Base-by-base conservation (phyloP, 2,329 filamentous ascomycete genomes). In the Fusarium pilosicola region DNA sequence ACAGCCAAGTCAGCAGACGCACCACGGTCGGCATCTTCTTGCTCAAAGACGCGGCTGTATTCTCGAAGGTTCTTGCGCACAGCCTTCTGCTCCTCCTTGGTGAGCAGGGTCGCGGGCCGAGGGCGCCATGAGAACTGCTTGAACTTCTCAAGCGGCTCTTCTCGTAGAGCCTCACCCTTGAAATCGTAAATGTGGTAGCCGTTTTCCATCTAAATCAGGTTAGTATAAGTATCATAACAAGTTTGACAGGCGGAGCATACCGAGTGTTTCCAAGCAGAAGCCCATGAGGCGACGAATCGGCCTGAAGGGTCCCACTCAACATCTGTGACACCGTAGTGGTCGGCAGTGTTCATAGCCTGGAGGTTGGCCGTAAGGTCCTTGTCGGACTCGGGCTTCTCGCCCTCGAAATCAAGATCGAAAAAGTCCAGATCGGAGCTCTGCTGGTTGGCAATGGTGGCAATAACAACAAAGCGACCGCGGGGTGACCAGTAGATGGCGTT, bases 401-500 rank as follows among this genome's bases (percentile, higher is more conserved):
- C 96, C 85, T 99, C 96, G 78, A 97, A 99, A 85, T 98, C 96
- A 76, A 98, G 89, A 81, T 99, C 96, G 87, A 92, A 98, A 86
- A 99, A 99, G 81, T 99, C 96, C 68, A 99, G 91, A 74, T 99
- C 96, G 74, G 94, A 97, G 85, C 92, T 96, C 84, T 97, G 94
- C 81, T 95, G 92, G 79, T 95, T 98, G 84, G 94, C 91, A 60
- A 99, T 94, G 17, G 96, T 97, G 61, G 95, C 96, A 62, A 99
- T 91, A 52, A 98, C 92, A 42, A 98, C 96, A 80, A 99, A 99
- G 55, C 96, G 92, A 61, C 96, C 96, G 83, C 92, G 94, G 30
- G 96, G 96, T 26, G 95, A 97, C 96, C 96, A 99, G 90, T 98
- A 98, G 80, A 99, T 99, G 75, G 94, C 95, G 81, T 99, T 99